Base-by-base conservation (phyloP, 768 basidiomycete genomes). In the Leccinum arenicola region DNA sequence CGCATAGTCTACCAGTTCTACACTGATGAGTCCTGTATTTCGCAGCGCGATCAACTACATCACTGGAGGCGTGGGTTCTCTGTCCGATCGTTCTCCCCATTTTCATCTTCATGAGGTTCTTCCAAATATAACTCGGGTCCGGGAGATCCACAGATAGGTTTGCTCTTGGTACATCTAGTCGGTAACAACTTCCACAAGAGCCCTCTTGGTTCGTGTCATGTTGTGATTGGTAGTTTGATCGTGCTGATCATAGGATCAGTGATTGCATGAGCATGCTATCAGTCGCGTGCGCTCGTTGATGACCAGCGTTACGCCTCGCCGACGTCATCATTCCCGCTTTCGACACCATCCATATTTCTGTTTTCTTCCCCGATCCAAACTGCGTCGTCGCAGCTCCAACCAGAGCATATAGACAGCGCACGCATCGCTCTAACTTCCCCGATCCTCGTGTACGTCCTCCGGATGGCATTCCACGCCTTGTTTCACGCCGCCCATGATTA, bases 91-190 rank as follows among this genome's bases (percentile, higher is more conserved):
- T 96, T 60, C 77, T 98, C 9, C 97, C 97, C 1, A 83, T 95
- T 66, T 79, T 93, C 60, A 91, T 98, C 64, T 99, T 97, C 78
- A 91, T 95, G 84, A 76, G 85, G 17, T 90, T 86, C 21, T 98
- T 99, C 87, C 97, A 98, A 75, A 78, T 97, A 19, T 97, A 99
- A 94, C 63, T 89, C 93, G 14, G 96, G 96, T 45, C 93, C 96
- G 23, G 96, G 95, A 17, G 96, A 99, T 70, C 89, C 96, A 2
- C 96, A 98, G 73, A 99, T 99, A 96, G 93, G 91, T 71, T 97
- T 94, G 8, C 80, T 98, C n/a, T 99, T 99, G 73, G 96, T 96
- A 23, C 93, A 97, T 66, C 82, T 99, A 3, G 81, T 84, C 33
- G 96, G 96, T 14, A 99, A 98, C 69, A 93, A 97, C 70, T 98